Percentiles rank a stretch among this genome's conserved stretches.
phyloP scores from a whole-genome alignment of 2,329 filamentous ascomycete species.

The Fusarium humuli region DNA sequence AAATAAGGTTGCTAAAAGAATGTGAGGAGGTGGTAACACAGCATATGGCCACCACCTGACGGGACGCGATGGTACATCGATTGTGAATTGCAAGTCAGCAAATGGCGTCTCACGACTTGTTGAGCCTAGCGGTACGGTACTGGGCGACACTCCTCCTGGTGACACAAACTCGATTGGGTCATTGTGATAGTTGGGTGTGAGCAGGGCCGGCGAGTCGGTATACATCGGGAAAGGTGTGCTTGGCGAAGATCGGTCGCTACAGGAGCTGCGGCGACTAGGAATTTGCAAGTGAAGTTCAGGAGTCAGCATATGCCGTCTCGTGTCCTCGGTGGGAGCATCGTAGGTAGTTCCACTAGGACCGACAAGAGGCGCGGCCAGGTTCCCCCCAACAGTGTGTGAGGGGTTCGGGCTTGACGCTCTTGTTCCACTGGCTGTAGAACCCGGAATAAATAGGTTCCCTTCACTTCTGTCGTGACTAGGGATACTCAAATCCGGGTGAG shows the following conservation, averaged over 20 bases:
- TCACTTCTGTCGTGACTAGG: conserved; percentile 39
- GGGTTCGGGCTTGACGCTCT: conserved; percentile 48
- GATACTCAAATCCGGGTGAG: conserved; percentile 37
- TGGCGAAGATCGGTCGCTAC: conserved; percentile 61
- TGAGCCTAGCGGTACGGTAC: conserved; percentile 56
- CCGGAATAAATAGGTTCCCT: conserved; percentile 36
- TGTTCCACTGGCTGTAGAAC: conserved; percentile 30
- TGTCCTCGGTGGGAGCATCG: conserved; percentile 17
- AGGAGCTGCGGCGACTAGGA: conserved; percentile 57
- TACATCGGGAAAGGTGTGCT: conserved; percentile 76
- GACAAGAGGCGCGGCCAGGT: conserved; percentile 56
- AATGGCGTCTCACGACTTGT: conserved; percentile 61
- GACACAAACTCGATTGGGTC: conserved; percentile 67
- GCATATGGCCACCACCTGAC: conserved; percentile 86
- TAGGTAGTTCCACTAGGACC: conserved; percentile 39
- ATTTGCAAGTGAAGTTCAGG: conserved; percentile 59
- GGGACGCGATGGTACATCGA: conserved; percentile 56
- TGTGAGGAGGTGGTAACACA: conserved; percentile 76
- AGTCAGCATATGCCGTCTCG: conserved; percentile 14
- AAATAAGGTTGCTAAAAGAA: conserved; percentile 81
- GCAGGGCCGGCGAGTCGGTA: conserved; percentile 66
- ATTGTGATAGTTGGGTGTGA: conserved; percentile 56
- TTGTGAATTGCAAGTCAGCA: conserved; percentile 55
- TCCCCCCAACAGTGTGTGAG: conserved; percentile 55
- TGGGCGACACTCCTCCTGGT: conserved; percentile 52